Evolutionary conservation across 257 asterid species (phyloP).

Genomic region (Nicotiana sylvestris): DNA sequence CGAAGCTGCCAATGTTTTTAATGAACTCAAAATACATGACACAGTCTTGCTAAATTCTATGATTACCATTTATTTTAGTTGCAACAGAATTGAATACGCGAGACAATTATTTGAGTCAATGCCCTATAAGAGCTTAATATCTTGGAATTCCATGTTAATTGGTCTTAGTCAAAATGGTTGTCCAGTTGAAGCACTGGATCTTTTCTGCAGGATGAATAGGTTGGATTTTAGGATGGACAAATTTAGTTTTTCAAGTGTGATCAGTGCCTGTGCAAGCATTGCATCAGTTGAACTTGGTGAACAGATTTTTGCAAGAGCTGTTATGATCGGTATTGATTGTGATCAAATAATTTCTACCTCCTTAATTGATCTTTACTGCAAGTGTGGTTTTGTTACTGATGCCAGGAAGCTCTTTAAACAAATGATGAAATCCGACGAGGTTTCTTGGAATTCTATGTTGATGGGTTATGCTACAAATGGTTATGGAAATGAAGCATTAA

Average conservation of each 20-base stretch:
- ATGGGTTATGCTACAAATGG: constrained; percentile 95
- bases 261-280: constrained; percentile 80
- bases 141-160: constrained; percentile 85
- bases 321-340: constrained; percentile 49
- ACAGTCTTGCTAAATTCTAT: constrained; percentile 67
- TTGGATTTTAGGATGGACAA: constrained; percentile 44
- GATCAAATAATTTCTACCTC: constrained; percentile 63
- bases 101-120: constrained; percentile 46
- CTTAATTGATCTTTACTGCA: constrained; percentile 71
- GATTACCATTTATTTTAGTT: constrained; percentile 60
- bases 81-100: constrained; percentile 70
- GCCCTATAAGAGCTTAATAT: constrained; percentile 60
- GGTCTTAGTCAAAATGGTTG: constrained; percentile 77
- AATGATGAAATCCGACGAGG: constrained; percentile 47
- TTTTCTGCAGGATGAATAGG: constrained; percentile 63
- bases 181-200: constrained; percentile 61
- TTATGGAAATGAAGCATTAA: constrained; percentile 55
- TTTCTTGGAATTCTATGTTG: constrained; percentile 77
- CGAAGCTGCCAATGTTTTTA: constrained; percentile 55
- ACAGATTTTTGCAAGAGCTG: constrained; percentile 70
- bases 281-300: constrained; percentile 64
- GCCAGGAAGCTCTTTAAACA: constrained; percentile 61
- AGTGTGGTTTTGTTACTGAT: constrained; percentile 56
- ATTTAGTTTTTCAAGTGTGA: constrained; percentile 57
- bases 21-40: constrained; percentile 56